phyloP scores from a whole-genome alignment of 2,329 filamentous ascomycete genomes.

The Colletotrichum echinochloae region DNA sequence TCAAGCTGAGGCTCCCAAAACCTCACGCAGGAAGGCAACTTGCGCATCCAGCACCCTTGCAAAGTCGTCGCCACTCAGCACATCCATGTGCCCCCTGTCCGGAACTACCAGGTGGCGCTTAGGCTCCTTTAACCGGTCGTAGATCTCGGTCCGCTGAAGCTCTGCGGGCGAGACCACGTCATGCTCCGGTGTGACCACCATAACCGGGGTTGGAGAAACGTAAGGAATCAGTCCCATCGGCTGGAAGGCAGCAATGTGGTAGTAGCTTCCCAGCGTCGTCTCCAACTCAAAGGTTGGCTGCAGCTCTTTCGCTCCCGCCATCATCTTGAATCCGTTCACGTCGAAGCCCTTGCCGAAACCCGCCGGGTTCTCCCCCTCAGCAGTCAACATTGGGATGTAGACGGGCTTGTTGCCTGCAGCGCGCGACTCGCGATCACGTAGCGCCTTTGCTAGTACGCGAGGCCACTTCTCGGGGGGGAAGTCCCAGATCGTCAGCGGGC shows the following conservation, averaged over 20 bases:
- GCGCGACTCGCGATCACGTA: slow-evolving; percentile 55
- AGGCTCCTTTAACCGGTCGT: slow-evolving; percentile 12
- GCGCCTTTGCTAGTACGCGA: slow-evolving; percentile 46
- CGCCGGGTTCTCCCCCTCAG: slow-evolving; percentile 51
- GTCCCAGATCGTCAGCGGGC: slow-evolving; percentile 20
- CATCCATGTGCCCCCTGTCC: slow-evolving; percentile 41
- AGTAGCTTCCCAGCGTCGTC: slow-evolving; percentile 47
- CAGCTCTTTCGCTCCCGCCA: background rate
- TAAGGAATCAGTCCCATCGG: slow-evolving; percentile 41
- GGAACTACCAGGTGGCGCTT: slow-evolving; percentile 31
- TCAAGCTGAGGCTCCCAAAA: background rate
- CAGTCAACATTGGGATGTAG: slow-evolving; percentile 51
- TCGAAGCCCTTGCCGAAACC: slow-evolving; percentile 46
- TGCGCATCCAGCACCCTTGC: slow-evolving; percentile 24
- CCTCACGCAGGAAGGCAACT: background rate
- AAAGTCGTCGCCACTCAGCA: slow-evolving; percentile 40
- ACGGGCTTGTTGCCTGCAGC: slow-evolving; percentile 53
- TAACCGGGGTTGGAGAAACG: slow-evolving; percentile 42
- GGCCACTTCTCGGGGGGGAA: background rate
- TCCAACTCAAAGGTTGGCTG: slow-evolving; percentile 43
- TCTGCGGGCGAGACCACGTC: slow-evolving; percentile 40
- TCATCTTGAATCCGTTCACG: slow-evolving; percentile 40
- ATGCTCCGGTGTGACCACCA: slow-evolving; percentile 43
- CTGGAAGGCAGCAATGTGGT: slow-evolving; percentile 44
- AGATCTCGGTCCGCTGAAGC: background rate